Conservation (phyloP, 2,329 filamentous ascomycete genomes). For the Xylariaceae sp. region DNA sequence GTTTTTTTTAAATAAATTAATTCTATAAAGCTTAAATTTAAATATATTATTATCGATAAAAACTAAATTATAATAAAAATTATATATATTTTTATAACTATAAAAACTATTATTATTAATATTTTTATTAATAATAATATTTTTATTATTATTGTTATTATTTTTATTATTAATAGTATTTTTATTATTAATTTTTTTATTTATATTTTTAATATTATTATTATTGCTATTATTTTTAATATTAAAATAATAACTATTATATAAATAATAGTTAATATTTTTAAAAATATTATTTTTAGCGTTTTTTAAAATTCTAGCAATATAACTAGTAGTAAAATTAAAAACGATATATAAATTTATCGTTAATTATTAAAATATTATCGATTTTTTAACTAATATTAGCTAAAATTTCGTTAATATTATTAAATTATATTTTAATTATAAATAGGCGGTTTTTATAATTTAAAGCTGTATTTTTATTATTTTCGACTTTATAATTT, state of each 20-base stretch:
- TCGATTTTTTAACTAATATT: neutral
- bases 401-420: neutral
- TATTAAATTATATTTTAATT: neutral
- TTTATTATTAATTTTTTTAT: neutral
- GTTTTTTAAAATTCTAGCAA: neutral
- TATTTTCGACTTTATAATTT: neutral
- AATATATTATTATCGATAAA: neutral
- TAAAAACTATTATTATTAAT: neutral
- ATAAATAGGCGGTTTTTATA: neutral
- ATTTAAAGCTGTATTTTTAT: neutral
- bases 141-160: neutral
- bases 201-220: neutral
- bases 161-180: neutral
- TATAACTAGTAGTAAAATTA: neutral
- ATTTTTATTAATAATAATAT: neutral
- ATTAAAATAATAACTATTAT: neutral
- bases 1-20: neutral
- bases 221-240: neutral
- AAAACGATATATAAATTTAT: neutral
- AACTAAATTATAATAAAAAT: neutral
- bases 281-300: conserved; percentile 3
- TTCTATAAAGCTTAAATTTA: neutral
- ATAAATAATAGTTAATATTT: neutral
- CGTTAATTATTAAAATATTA: neutral
- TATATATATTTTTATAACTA: neutral